Conservation (phyloP, 345 rosid genomes). For the Eutrema japonicum region DNA sequence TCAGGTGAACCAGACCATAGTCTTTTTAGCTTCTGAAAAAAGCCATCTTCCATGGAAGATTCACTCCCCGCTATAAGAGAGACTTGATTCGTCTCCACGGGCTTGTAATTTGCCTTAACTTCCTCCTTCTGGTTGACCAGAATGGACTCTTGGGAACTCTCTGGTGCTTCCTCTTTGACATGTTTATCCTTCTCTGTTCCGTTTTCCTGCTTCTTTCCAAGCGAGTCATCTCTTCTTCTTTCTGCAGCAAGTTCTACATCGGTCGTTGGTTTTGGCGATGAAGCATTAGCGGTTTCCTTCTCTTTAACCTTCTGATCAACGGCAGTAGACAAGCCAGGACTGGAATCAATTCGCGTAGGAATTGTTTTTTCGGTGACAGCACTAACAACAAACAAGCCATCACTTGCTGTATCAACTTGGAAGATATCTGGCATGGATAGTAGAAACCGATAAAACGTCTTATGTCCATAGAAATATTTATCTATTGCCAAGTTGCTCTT, state of each 20-base stretch:
- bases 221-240: slow-evolving; percentile 22
- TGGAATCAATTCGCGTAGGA: slow-evolving; percentile 33
- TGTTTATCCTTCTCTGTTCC: not conserved
- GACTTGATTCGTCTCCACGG: slow-evolving; percentile 28
- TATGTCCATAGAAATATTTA: slow-evolving; percentile 71
- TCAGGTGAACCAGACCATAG: slow-evolving; percentile 55
- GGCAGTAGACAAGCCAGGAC: slow-evolving; percentile 25
- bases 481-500: slow-evolving; percentile 51
- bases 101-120: slow-evolving; percentile 11
- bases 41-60: slow-evolving; percentile 46
- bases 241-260: slow-evolving; percentile 39
- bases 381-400: slow-evolving; percentile 50
- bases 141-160: slow-evolving; percentile 28
- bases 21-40: slow-evolving; percentile 53
- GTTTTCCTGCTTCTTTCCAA: slow-evolving; percentile 31
- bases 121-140: slow-evolving; percentile 31
- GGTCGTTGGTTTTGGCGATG: slow-evolving; percentile 31
- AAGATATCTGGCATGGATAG: slow-evolving; percentile 67
- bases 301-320: slow-evolving; percentile 25
- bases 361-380: slow-evolving; percentile 34
- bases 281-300: slow-evolving; percentile 27
- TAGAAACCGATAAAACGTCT: slow-evolving; percentile 65
- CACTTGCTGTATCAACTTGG: slow-evolving; percentile 45
- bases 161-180: slow-evolving; percentile 16
- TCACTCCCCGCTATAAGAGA: slow-evolving; percentile 37